phyloP scores from a whole-genome alignment of 2,329 filamentous ascomycete genomes.

The Aspergillus latus region DNA sequence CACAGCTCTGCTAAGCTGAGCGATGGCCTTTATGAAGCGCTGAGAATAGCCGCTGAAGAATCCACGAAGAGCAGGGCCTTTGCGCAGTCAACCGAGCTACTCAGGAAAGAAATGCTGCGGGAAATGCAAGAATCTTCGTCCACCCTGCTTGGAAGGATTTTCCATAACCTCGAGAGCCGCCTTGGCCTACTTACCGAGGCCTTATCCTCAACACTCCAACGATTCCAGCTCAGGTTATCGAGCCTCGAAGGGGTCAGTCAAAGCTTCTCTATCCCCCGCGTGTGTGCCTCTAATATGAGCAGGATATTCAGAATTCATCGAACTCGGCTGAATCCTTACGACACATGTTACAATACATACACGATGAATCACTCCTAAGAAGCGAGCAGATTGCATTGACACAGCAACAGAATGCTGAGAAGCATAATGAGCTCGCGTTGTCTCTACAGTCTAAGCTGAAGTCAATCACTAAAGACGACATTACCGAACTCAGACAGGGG shows the following conservation, averaged over 20 bases:
- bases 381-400: slow-evolving; percentile 27
- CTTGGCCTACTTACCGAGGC: slow-evolving; percentile 24
- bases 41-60: slow-evolving; percentile 32
- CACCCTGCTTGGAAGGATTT: slow-evolving; percentile 27
- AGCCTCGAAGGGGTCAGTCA: slow-evolving; percentile 26
- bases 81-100: slow-evolving; percentile 27
- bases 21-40: slow-evolving; percentile 34
- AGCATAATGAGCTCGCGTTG: slow-evolving; percentile 30
- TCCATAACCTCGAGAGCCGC: slow-evolving; percentile 27
- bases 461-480: slow-evolving; percentile 31
- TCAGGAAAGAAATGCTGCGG: slow-evolving; percentile 31
- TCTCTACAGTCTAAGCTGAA: slow-evolving; percentile 36
- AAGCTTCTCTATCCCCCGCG: not conserved
- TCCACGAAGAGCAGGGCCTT: slow-evolving; percentile 36
- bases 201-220: slow-evolving; percentile 22
- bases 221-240: slow-evolving; percentile 20
- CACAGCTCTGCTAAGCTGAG: slow-evolving; percentile 39
- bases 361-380: slow-evolving; percentile 30
- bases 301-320: slow-evolving; percentile 36
- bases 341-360: slow-evolving; percentile 24
- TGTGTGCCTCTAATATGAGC: slow-evolving; percentile 2
- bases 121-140: slow-evolving; percentile 36
- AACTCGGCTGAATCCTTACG: slow-evolving; percentile 26
- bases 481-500: slow-evolving; percentile 29
- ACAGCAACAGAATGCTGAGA: slow-evolving; percentile 30